A percentile compares a stretch with the other conserved stretches of the same genome.
Evolutionary conservation across 176 grass and related monocot species (phyloP).

Genomic region (Carex pumila): DNA sequence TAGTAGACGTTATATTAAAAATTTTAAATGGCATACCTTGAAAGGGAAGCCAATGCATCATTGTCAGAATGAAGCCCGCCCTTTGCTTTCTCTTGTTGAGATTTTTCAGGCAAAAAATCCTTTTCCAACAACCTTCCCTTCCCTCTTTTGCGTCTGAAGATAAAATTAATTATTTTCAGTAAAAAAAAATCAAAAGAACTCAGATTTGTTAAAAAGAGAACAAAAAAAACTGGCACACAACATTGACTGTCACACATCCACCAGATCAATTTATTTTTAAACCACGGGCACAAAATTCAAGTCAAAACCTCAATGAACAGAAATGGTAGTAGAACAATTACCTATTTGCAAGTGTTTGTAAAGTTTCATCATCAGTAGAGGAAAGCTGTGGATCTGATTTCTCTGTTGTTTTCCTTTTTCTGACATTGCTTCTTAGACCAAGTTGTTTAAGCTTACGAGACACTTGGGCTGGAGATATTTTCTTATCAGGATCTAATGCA

Average conservation of each 20-base stretch:
- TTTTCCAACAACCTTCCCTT: conserved; percentile 26
- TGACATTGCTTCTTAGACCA: conserved; percentile 51
- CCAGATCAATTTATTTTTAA: conserved; percentile 4
- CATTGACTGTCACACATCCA: background rate
- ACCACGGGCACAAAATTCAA: conserved; percentile 3
- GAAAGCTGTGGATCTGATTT: conserved; percentile 22
- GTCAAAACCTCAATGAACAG: conserved; percentile 15
- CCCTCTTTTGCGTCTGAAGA: conserved; percentile 25
- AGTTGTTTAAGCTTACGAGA: conserved; percentile 77
- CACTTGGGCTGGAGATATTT: conserved; percentile 70
- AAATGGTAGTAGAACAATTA: conserved; percentile 11
- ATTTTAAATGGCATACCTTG: conserved; percentile 39
- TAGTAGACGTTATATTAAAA: conserved; percentile 15
- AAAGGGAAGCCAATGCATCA: conserved; percentile 45
- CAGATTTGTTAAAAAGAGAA: background rate
- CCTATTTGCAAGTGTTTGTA: conserved; percentile 56
- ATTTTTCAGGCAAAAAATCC: conserved; percentile 14
- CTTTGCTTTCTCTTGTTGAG: conserved; percentile 34
- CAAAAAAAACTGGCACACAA: background rate
- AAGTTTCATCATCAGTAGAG: conserved; percentile 39
- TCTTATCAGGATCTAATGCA: conserved; percentile 69
- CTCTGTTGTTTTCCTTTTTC: conserved; percentile 29
- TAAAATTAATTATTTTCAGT: conserved; percentile 3
- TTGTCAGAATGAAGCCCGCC: conserved; percentile 38
- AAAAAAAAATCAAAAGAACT: background rate